A percentile compares a stretch with the other conserved stretches of the same genome.
These are phyloP conservation scores for Peronospora destructor DNA, from an alignment of 352 stramenopile species.

Conservation along the genomic window DNA sequence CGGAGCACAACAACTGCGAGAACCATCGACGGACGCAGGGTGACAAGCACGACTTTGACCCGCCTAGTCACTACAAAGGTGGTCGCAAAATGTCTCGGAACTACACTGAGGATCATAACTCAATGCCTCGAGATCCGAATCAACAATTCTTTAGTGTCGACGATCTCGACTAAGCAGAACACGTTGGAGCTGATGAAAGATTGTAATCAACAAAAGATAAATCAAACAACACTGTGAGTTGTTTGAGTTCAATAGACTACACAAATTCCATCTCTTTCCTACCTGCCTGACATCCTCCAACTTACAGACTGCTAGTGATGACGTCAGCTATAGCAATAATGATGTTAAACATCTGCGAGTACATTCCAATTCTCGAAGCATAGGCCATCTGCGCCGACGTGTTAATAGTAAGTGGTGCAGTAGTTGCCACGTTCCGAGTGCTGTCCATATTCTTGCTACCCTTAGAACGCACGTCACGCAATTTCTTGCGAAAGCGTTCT, in stretches of 20 bases:
- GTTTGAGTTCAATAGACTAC: too few relatives aligned
- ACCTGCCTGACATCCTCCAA: background rate
- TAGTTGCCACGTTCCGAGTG: conserved; percentile 4
- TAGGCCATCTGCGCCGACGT: conserved; percentile 65
- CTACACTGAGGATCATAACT: conserved; percentile 15
- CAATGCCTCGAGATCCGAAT: background rate
- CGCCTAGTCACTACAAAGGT: conserved; percentile 5
- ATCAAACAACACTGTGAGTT: conserved; percentile 2
- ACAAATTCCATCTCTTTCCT: conserved; percentile 1
- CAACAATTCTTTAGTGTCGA: conserved; percentile 52
- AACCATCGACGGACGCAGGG: conserved; percentile 10
- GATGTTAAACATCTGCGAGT: conserved; percentile 77
- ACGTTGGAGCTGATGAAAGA: background rate
- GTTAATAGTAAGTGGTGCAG: conserved; percentile 42
- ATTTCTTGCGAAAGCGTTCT: conserved; percentile 51
- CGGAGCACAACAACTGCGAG: conserved; percentile 1
- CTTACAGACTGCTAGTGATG: conserved; percentile 40
- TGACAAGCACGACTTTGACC: conserved; percentile 8
- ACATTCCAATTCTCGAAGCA: conserved; percentile 73
- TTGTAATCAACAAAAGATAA: background rate
- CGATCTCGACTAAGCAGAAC: conserved; percentile 38
- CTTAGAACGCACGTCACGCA: conserved; percentile 49
- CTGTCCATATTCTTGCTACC: conserved; percentile 34
- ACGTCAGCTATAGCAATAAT: conserved; percentile 65
- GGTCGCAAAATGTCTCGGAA: too few relatives aligned